Percentiles rank a stretch among this genome's conserved stretches.
These are phyloP conservation scores for Asterionellopsis glacialis DNA, from an alignment of 108 stramenopile species.

Conservation along the genomic window DNA sequence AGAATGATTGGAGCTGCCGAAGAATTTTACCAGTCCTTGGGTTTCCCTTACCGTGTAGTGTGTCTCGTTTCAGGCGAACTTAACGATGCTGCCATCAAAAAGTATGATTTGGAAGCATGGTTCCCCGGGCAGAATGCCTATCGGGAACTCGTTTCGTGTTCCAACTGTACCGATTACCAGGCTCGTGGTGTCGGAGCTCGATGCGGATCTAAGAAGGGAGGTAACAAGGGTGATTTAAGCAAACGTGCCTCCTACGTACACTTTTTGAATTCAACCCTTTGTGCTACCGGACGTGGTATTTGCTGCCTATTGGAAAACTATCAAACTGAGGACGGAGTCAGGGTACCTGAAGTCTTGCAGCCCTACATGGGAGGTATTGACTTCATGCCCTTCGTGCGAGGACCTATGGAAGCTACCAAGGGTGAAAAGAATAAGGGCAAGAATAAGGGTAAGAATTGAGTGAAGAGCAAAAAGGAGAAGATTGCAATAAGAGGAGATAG, in stretches of 20 bases:
- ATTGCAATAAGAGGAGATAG: no score
- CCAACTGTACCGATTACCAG: constrained; percentile 99
- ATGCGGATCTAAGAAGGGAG: constrained; percentile 82
- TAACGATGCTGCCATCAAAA: constrained; percentile 98
- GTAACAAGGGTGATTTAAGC: constrained; percentile 68
- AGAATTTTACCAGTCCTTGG: constrained; percentile 95
- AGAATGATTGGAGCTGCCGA: constrained; percentile 88
- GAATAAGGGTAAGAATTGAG: no score
- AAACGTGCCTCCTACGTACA: constrained; percentile 86
- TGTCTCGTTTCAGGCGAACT: constrained; percentile 95
- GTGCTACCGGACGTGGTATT: constrained; percentile 97
- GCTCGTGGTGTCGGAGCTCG: constrained; percentile 93
- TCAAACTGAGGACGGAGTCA: constrained; percentile 92
- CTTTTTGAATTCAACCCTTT: constrained; percentile 97
- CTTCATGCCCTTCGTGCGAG: constrained; percentile 96
- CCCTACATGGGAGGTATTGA: constrained; percentile 99
- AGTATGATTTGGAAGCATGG: constrained; percentile 99
- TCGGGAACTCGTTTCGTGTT: constrained; percentile 97
- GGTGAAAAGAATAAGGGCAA: constrained; percentile 63
- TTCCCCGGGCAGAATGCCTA: constrained; percentile 97
- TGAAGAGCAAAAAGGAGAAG: no score
- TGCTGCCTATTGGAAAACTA: constrained; percentile 97
- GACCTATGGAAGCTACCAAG: constrained; percentile 80
- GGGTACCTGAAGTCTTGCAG: constrained; percentile 92
- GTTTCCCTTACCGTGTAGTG: constrained; percentile 95